Evolutionary conservation across 2,329 filamentous ascomycete genomes (phyloP).

Genomic region (Cladophialophora immunda): DNA sequence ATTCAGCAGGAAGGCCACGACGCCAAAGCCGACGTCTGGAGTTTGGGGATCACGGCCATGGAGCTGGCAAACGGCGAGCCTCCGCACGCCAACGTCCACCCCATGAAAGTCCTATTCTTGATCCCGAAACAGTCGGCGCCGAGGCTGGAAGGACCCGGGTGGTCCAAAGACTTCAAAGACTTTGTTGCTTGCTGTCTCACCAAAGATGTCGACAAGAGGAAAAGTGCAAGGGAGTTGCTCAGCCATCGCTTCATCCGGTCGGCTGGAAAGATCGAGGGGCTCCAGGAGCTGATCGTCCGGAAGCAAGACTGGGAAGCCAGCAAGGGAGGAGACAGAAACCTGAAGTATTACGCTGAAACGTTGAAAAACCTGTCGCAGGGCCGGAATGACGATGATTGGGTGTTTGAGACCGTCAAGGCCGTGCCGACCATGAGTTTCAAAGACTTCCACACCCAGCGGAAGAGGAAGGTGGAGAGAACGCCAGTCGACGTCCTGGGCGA

Average conservation of each 20-base stretch:
- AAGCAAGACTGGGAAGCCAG: conserved; percentile 83
- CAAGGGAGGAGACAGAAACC: conserved; percentile 72
- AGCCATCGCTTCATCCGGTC: conserved; percentile 87
- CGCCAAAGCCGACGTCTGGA: conserved; percentile 95
- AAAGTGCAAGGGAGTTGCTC: conserved; percentile 85
- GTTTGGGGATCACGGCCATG: conserved; percentile 88
- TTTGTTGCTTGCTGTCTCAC: conserved; percentile 90
- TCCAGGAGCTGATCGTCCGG: conserved; percentile 85
- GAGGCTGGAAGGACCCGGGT: conserved; percentile 78
- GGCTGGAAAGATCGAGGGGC: conserved; percentile 84
- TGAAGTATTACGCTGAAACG: conserved; percentile 93
- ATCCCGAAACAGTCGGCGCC: conserved; percentile 90
- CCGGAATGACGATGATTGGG: conserved; percentile 84
- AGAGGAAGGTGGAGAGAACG: conserved; percentile 54
- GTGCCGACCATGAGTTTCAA: conserved; percentile 67
- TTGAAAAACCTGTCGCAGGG: conserved; percentile 74
- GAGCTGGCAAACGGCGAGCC: conserved; percentile 89
- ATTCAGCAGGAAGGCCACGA: conserved; percentile 86
- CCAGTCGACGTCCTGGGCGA: conserved; percentile 50
- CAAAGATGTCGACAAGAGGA: conserved; percentile 86
- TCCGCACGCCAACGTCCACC: conserved; percentile 84
- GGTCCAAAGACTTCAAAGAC: conserved; percentile 91
- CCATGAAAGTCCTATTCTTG: conserved; percentile 92
- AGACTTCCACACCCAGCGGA: conserved; percentile 58
- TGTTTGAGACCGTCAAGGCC: conserved; percentile 90